Evolutionary conservation across 1,284 basidiomycete genomes (phyloP), one percentile per base, ranked within the genome.

Genomic region (Vanrija pseudolonga): DNA sequence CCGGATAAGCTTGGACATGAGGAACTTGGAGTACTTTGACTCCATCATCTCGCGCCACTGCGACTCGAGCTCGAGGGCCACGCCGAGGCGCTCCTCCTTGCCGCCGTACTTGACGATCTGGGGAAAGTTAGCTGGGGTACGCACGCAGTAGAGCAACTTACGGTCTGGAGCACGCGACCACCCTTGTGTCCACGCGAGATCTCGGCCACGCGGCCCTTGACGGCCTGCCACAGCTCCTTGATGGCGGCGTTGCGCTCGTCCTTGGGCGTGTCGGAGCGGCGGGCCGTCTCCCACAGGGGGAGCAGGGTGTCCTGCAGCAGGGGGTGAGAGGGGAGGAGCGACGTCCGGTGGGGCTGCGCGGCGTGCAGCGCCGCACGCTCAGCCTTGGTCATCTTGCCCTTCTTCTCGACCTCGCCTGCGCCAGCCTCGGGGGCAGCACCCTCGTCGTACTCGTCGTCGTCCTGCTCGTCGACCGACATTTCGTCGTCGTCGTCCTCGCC

Each of bases 11-110:
- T 92, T 93, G 32, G 84, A 82, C 53, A 92, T 85, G 15, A 94
- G 79, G 73, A 92, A 93, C 88, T 91, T 94, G 37, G 89, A 91
- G 73, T 94, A 94, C 76, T 87, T 90, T 68, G 84, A 88, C 74
- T 90, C 87, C 48, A 85, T 85, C 59, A 93, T 80, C 38, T 85
- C 84, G 66, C 80, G 82, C 72, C 85, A 93, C 57, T 81, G 80
- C 4, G 90, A 90, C 71, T 88, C 85, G 49, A 94, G 80, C 76
- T 94, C 90, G 24, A 77, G 76, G 0, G 89, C 90, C 46, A 94
- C 82, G 68, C 88, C 85, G 40, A 88, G 82, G 47, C 89, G 76
- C 71, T 90, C 86, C 63, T 81, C 83, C 74, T 86, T 85, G n/a
- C 82, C 79, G 3, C 90, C 90, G 60, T 87, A 84, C 70, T 89